Conservation (phyloP, 192 early-diverging fungal species). For the Gamsiella multidivaricata region DNA sequence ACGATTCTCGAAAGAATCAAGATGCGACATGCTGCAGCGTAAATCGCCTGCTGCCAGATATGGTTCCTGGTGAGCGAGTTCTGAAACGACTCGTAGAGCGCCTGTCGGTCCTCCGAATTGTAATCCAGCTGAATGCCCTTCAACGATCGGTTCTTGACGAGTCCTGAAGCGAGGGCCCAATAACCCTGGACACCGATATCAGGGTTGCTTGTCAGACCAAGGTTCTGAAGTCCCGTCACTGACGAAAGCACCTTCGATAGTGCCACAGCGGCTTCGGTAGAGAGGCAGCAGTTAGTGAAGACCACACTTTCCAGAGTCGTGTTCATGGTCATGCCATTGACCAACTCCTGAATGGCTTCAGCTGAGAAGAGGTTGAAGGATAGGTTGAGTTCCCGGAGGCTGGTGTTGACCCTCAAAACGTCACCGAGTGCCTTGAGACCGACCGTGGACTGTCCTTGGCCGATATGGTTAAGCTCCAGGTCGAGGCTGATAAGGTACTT, state of each 20-base stretch:
- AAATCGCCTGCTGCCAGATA: conserved; percentile 56
- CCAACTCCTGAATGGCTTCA: conserved; percentile 22
- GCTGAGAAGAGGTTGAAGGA: conserved; percentile 46
- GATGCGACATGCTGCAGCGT: conserved; percentile 54
- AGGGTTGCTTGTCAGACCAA: conserved; percentile 50
- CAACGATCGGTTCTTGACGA: conserved; percentile 51
- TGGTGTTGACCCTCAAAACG: conserved; percentile 34
- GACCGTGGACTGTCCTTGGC: conserved; percentile 20
- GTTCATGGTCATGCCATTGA: conserved; percentile 47
- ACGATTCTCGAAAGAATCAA: conserved; percentile 47
- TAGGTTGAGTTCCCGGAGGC: conserved; percentile 54
- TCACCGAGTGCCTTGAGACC: conserved; percentile 44
- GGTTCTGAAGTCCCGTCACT: conserved; percentile 52
- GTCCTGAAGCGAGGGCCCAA: conserved; percentile 46
- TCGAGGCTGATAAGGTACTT: conserved; percentile 38
- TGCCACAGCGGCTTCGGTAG: conserved; percentile 32
- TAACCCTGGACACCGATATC: conserved; percentile 58
- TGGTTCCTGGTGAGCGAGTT: conserved; percentile 57
- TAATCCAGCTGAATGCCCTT: conserved; percentile 60
- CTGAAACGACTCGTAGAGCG: conserved; percentile 54
- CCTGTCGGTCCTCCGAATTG: conserved; percentile 59
- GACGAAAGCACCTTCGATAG: conserved; percentile 39
- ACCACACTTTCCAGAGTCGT: conserved; percentile 53
- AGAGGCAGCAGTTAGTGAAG: conserved; percentile 52
- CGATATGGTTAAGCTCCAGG: conserved; percentile 55